Conservation (phyloP, 306 rosid species). For the Styphnolobium japonicum region DNA sequence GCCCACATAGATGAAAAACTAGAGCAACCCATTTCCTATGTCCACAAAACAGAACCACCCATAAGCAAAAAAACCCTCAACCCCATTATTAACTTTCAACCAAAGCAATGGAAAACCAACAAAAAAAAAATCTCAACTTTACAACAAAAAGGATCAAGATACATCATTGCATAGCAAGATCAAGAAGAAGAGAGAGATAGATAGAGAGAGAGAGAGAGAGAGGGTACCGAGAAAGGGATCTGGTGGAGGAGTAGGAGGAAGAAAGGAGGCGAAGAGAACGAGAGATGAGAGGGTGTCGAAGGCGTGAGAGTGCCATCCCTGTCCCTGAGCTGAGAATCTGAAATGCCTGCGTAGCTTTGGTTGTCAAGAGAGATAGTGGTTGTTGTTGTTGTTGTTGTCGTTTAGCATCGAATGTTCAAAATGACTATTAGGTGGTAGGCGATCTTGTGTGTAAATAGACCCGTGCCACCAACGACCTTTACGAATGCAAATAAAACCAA, state of each 20-base stretch:
- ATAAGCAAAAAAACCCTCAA: neutral
- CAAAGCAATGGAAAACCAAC: neutral
- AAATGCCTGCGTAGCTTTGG: neutral
- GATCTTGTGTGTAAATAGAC: no score
- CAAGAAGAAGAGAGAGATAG: neutral
- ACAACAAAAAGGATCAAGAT: neutral
- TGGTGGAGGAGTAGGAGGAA: slow-evolving; percentile 41
- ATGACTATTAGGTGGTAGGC: no score
- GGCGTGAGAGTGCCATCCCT: slow-evolving; percentile 82
- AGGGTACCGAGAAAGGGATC: slow-evolving; percentile 63
- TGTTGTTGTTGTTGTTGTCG: neutral
- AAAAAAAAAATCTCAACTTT: neutral
- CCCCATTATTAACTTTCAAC: neutral
- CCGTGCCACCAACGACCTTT: no score
- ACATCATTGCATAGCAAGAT: neutral
- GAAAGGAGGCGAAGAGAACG: slow-evolving; percentile 65
- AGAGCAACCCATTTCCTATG: neutral
- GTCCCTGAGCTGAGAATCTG: neutral
- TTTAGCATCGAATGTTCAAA: neutral
- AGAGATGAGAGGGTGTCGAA: slow-evolving; percentile 71
- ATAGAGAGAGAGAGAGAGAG: neutral
- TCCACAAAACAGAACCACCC: neutral
- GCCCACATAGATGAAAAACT: neutral
- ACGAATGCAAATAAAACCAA: no score
- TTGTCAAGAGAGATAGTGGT: neutral